Evolutionary conservation across 2,329 filamentous ascomycete species (phyloP), one percentile per base, ranked within the genome.

Genomic region (Phyllachora maydis): DNA sequence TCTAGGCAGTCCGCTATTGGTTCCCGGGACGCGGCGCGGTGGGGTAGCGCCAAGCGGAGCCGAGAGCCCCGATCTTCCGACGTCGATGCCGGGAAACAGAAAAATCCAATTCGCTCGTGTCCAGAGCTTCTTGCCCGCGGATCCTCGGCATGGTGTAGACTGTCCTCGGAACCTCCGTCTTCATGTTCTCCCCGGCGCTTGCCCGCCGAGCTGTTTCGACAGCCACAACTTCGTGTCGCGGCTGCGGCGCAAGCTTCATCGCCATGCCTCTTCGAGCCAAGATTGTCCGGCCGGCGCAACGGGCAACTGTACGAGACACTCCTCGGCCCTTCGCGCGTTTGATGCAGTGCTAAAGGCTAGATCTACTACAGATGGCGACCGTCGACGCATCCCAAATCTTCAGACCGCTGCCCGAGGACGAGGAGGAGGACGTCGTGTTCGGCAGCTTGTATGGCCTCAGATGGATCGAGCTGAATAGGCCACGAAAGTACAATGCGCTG

Each of bases 381-480:
- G 23, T 28, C 27, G 14, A 32, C 11, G 27, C 26, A n/a, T 14
- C 26, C 23, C 27, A 38, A 9, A 28, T 37, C 9, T 52, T 57
- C 35, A 65, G 58, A 40, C 62, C 74, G 36, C 55, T 64, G 25
- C 57, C 61, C 13, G 63, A 53, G 28, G 81, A 93, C 48, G 71
- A 82, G 25, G 59, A 72, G 31, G 72, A 91, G 44, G 88, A 98
- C 65, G 88, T 98, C 35, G 59, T 92, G 30, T 98, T 98, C 61
- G 70, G 69, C 49, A 81, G 69, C 42, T 62, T 75, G 38, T 92
- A 88, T 49, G 88, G 88, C 32, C 65, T 95, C 23, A 78, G 88
- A 32, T 82, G 75, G 36, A 72, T 98, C 41, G 76, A 92, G 53
- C 75, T 98, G 36, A 98, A 98, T 56, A 72, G 88, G 28, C 88